Conservation (phyloP, 2,329 filamentous ascomycete genomes). For the Pyrenochaeta sp. region DNA sequence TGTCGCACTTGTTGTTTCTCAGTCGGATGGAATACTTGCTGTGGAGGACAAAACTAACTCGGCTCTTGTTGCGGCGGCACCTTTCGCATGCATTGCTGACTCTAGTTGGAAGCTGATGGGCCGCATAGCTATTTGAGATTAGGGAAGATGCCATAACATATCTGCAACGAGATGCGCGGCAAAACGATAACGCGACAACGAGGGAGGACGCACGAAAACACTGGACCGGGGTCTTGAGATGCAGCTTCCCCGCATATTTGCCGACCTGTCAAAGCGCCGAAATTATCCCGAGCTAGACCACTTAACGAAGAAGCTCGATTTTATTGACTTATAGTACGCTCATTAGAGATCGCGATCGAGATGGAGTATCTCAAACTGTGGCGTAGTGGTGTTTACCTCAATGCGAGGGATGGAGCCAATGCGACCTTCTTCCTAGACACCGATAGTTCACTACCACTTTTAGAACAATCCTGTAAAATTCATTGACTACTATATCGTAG, state of each 20-base stretch:
- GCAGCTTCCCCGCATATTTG: background rate
- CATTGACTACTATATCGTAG: no score
- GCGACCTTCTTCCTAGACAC: no score
- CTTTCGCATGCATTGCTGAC: slow-evolving; percentile 21
- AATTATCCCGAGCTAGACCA: background rate
- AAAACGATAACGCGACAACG: background rate
- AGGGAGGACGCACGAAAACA: background rate
- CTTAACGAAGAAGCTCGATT: no score
- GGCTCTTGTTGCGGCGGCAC: slow-evolving; percentile 18
- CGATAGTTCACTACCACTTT: no score
- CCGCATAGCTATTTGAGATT: background rate
- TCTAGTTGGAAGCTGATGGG: slow-evolving; percentile 10
- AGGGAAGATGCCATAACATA: background rate
- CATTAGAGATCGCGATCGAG: no score
- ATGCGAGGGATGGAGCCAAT: no score
- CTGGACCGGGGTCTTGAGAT: background rate
- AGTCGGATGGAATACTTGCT: background rate
- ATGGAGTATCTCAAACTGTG: no score
- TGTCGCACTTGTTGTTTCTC: slow-evolving; percentile 41
- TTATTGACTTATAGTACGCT: no score
- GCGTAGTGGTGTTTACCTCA: no score
- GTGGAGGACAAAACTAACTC: slow-evolving; percentile 11
- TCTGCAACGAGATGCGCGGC: background rate
- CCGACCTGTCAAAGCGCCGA: background rate
- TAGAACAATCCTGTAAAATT: no score